Evolutionary conservation across 2,329 filamentous ascomycete species (phyloP), one percentile per base, ranked within the genome.

Genomic region (Pestalotiopsis sp.): DNA sequence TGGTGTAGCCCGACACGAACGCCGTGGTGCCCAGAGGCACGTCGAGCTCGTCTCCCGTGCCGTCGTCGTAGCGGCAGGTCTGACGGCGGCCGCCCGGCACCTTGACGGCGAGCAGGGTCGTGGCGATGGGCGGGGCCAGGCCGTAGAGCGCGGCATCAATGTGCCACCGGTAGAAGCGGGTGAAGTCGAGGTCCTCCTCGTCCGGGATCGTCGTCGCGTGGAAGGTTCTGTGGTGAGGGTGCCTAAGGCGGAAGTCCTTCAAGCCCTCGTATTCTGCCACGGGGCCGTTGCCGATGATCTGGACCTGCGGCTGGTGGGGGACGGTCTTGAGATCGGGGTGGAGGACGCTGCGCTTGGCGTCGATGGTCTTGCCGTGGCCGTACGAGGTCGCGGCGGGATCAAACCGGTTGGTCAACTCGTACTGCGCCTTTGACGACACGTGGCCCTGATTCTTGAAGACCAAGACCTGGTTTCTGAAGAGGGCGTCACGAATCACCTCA

Each of bases 311-410:
- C 77, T 95, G 92, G 73, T 93, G 90, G 0, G 92, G 92, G 57
- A 95, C 89, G 0, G 92, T 94, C 82, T 94, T 94, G 20, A 95
- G 84, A 73, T 95, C 93, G 0, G 92, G 92, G 76, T 94, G 92
- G 20, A 95, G 85, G 74, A 95, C 89, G 67, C 84, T 87, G 64
- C 85, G 86, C 77, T 86, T 86, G 31, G 82, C 82, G 73, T 93
- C 91, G 62, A 93, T 83, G 0, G 91, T 92, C 80, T 92, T 93
- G 76, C 92, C 92, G 77, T 94, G 92, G 17, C 92, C 92, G 78
- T 95, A 95, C 14, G 85, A 86, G 14, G 85, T 84, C 1, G 86
- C 85, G 5, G 83, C 75, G 0, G 92, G 92, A 74, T 95, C 93
- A 79, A 95, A 95, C 67, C 88, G 87, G 65, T 87, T 89, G 2